A percentile compares a stretch with the other conserved stretches of the same genome.
Conservation (phyloP, 208 protist species). For the Acanthamoeba polyphaga region DNA sequence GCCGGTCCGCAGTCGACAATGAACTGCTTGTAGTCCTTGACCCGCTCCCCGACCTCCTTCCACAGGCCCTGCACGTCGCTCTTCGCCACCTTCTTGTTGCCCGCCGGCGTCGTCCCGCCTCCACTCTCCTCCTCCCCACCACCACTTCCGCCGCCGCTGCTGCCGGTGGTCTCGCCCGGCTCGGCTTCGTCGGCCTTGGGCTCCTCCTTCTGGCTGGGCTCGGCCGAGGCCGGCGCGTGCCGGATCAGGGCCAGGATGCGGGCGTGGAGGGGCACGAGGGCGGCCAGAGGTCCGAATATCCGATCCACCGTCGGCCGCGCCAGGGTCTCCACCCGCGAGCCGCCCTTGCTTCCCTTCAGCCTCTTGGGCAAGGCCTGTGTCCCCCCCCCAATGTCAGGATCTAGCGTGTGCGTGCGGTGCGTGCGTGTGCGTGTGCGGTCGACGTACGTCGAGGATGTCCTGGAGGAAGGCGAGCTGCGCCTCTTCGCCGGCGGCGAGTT, state of each 20-base stretch:
- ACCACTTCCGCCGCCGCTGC: neutral
- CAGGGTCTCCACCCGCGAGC: conserved; percentile 1
- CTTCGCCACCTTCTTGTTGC: neutral
- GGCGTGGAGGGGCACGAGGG: conserved; percentile 4
- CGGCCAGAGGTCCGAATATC: conserved; percentile 8
- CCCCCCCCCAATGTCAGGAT: neutral
- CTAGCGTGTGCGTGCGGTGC: neutral
- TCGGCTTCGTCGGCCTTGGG: neutral
- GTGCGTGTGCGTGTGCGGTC: neutral
- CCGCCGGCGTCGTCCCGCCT: neutral
- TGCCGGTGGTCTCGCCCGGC: neutral
- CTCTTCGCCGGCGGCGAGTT: conserved; percentile 13
- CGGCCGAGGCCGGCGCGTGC: neutral
- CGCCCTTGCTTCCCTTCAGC: conserved; percentile 11
- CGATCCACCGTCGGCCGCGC: neutral
- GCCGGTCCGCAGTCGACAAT: conserved; percentile 13
- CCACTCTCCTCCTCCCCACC: neutral
- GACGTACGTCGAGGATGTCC: conserved; percentile 18
- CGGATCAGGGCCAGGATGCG: neutral
- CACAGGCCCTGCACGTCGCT: conserved; percentile 6
- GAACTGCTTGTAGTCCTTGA: conserved; percentile 52
- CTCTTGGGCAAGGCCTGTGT: neutral
- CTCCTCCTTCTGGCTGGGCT: neutral
- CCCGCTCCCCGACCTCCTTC: conserved; percentile 33
- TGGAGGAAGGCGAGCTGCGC: conserved; percentile 16